Evolutionary conservation across 2,329 filamentous ascomycete genomes (phyloP).

Genomic region (Aspergillus sp.): DNA sequence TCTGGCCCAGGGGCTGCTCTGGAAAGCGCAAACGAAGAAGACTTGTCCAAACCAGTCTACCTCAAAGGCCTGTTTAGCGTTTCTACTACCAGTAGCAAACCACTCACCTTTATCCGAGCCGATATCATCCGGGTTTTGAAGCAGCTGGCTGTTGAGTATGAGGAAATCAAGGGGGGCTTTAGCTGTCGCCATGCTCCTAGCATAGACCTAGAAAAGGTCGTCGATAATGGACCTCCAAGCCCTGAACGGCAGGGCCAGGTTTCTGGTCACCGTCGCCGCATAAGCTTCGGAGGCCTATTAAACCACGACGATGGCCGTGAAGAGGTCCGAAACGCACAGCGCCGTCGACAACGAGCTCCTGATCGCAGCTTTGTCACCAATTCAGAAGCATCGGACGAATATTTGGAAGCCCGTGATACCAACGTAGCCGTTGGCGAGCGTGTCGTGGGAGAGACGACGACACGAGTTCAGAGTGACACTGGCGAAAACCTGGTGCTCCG

Average conservation of each 20-base stretch:
- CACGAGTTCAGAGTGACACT: constrained; percentile 87
- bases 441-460: constrained; percentile 83
- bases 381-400: constrained; percentile 84
- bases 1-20: constrained; percentile 58
- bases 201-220: constrained; percentile 78
- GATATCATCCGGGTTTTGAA: constrained; percentile 91
- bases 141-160: constrained; percentile 86
- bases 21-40: constrained; percentile 61
- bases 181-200: constrained; percentile 85
- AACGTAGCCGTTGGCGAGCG: constrained; percentile 58
- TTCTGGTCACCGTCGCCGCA: constrained; percentile 71
- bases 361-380: constrained; percentile 79
- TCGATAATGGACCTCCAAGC: constrained; percentile 65
- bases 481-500: constrained; percentile 81
- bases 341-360: constrained; percentile 50
- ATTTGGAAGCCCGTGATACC: constrained; percentile 54
- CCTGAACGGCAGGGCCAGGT: constrained; percentile 54
- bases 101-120: constrained; percentile 78
- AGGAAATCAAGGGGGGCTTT: constrained; percentile 92
- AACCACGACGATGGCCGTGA: constrained; percentile 71
- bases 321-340: constrained; percentile 54
- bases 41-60: constrained; percentile 85
- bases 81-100: constrained; percentile 92
- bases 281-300: constrained; percentile 78
- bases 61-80: constrained; percentile 97